Evolutionary conservation across 352 stramenopile genomes (phyloP).

Genomic region (Aphanomyces cochlioides): DNA sequence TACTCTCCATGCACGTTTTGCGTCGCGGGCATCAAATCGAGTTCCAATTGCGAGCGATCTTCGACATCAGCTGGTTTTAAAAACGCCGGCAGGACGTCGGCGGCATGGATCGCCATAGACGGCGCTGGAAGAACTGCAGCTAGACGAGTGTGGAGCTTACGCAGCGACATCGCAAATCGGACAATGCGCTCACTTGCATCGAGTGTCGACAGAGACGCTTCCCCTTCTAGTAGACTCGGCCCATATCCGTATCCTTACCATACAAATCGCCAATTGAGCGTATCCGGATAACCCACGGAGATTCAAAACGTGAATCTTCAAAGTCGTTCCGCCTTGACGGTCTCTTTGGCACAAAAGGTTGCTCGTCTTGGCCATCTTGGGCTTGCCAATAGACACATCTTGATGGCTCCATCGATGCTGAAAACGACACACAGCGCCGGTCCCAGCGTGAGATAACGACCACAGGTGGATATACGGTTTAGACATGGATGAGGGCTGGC

Average conservation of each 20-base stretch:
- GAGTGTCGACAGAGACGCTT: background rate
- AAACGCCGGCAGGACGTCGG: background rate
- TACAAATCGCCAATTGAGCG: background rate
- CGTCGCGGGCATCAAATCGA: conserved; percentile 1
- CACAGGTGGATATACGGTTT: background rate
- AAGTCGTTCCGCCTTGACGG: background rate
- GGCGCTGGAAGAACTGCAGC: background rate
- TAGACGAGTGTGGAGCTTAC: background rate
- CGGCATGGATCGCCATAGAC: background rate
- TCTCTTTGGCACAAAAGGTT: background rate
- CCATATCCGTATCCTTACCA: background rate
- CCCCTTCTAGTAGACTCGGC: background rate
- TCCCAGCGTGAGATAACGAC: background rate
- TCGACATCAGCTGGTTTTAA: background rate
- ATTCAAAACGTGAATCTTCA: background rate
- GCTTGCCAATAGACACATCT: background rate
- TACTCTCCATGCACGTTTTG: background rate
- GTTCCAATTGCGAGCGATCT: background rate
- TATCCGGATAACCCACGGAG: conserved; percentile 3
- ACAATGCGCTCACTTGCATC: background rate
- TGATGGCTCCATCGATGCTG: background rate
- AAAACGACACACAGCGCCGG: background rate
- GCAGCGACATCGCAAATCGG: background rate
- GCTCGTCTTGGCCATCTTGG: background rate
- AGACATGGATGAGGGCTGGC: background rate